These are phyloP conservation scores for Penicillium riverlandense DNA, from an alignment of 495 filamentous ascomycete genomes.

Conservation along the genomic window DNA sequence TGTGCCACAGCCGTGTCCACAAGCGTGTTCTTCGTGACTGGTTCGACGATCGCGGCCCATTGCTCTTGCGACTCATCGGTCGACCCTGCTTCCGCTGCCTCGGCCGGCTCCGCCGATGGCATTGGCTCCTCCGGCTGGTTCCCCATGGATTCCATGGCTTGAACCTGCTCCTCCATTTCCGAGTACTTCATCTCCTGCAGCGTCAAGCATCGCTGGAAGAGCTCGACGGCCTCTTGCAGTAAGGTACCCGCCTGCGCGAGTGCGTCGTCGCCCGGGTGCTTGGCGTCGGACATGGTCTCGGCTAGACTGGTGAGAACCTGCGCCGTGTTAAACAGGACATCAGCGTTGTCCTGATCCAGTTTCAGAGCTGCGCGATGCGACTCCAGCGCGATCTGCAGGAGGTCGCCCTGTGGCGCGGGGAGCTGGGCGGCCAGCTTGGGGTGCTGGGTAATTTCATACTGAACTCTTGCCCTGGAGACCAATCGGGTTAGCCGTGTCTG, in stretches of 20 bases:
- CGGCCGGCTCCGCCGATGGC: slow-evolving; percentile 5
- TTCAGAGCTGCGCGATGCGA: slow-evolving; percentile 53
- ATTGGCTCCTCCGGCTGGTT: slow-evolving; percentile 12
- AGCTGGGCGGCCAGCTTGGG: slow-evolving; percentile 49
- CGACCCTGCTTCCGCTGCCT: slow-evolving; percentile 8
- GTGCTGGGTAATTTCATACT: slow-evolving; percentile 60
- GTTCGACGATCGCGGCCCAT: slow-evolving; percentile 56
- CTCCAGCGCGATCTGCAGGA: slow-evolving; percentile 49
- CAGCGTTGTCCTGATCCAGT: slow-evolving; percentile 54
- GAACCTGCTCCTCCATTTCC: slow-evolving; percentile 42
- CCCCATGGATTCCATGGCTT: slow-evolving; percentile 32
- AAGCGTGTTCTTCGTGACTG: slow-evolving; percentile 53
- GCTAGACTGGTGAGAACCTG: slow-evolving; percentile 61
- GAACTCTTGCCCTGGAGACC: slow-evolving; percentile 46
- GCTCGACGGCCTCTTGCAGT: slow-evolving; percentile 53
- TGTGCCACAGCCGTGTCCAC: slow-evolving; percentile 60
- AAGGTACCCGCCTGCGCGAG: slow-evolving; percentile 34
- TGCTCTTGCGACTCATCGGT: slow-evolving; percentile 40
- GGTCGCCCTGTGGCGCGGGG: slow-evolving; percentile 38
- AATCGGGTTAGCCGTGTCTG: slow-evolving; percentile 2
- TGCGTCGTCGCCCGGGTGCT: slow-evolving; percentile 31
- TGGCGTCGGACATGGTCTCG: slow-evolving; percentile 47
- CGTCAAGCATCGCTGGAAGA: slow-evolving; percentile 55
- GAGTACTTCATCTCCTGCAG: slow-evolving; percentile 50
- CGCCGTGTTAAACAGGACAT: slow-evolving; percentile 61